These are phyloP conservation scores for Prunus padus DNA, from an alignment of 306 rosid genomes.

Conservation along the genomic window DNA sequence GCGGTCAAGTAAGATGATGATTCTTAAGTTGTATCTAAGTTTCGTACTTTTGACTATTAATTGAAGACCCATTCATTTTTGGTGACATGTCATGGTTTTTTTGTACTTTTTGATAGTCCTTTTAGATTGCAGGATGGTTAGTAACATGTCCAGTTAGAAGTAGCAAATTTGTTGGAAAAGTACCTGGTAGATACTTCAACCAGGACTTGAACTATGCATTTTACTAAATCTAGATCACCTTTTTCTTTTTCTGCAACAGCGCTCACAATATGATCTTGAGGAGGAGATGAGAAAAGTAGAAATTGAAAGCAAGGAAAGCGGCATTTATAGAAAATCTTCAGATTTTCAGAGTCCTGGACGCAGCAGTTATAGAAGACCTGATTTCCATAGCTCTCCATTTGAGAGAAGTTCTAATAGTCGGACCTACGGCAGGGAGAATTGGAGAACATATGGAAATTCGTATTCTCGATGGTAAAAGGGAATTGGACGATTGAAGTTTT, in stretches of 20 bases:
- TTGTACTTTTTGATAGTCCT: not conserved
- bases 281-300: slow-evolving; percentile 69
- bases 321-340: slow-evolving; percentile 52
- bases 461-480: slow-evolving; percentile 34
- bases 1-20: not conserved
- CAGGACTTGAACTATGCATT: not conserved
- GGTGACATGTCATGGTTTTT: not conserved
- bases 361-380: slow-evolving; percentile 24
- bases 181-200: not conserved
- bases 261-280: slow-evolving; percentile 74
- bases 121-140: not conserved
- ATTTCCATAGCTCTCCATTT: slow-evolving; percentile 42
- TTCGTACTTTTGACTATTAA: not conserved
- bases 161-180: not conserved
- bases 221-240: not conserved
- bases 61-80: not conserved
- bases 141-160: not conserved
- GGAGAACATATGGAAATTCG: slow-evolving; percentile 48
- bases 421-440: slow-evolving; percentile 19
- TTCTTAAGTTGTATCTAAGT: not conserved
- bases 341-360: slow-evolving; percentile 41
- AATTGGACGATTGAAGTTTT: not conserved
- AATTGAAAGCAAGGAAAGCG: slow-evolving; percentile 46
- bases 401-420: slow-evolving; percentile 40
- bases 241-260: slow-evolving; percentile 45